Percentiles rank a stretch among this genome's conserved stretches.
phyloP scores from a whole-genome alignment of 2,329 filamentous ascomycete genomes.

The Colletotrichum horii region DNA sequence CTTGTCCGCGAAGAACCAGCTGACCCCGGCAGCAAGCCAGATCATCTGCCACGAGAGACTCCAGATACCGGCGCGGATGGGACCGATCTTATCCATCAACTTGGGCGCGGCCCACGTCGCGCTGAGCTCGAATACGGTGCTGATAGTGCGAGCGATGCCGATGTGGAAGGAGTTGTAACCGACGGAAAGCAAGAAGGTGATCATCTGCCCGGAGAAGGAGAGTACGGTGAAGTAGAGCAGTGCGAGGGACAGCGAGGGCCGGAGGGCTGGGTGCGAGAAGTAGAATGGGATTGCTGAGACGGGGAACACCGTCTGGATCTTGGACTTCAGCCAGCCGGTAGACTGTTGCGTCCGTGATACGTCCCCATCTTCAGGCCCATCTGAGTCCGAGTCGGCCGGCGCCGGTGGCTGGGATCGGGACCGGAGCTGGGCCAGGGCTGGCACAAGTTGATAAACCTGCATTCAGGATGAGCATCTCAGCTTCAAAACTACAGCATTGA shows the following conservation, averaged over 20 bases:
- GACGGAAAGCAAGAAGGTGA: conserved; percentile 64
- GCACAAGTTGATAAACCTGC: conserved; percentile 29
- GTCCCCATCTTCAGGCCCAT: not conserved
- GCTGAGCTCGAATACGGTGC: conserved; percentile 60
- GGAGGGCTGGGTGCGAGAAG: conserved; percentile 57
- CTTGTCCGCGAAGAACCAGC: conserved; percentile 40
- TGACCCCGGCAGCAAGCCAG: conserved; percentile 52
- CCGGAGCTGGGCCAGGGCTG: not conserved
- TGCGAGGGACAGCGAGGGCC: conserved; percentile 64
- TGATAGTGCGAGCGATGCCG: conserved; percentile 56
- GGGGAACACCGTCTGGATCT: not conserved
- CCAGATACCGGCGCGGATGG: conserved; percentile 73
- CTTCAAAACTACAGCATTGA: not conserved
- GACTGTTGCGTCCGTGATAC: not conserved
- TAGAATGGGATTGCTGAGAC: conserved; percentile 46
- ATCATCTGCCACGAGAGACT: conserved; percentile 71
- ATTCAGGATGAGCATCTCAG: not conserved
- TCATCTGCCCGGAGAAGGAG: conserved; percentile 66
- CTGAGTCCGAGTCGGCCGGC: not conserved
- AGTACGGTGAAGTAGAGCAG: conserved; percentile 68
- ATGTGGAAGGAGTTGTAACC: conserved; percentile 58
- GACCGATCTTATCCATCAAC: conserved; percentile 59
- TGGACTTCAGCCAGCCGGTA: not conserved
- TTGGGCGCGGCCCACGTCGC: conserved; percentile 66
- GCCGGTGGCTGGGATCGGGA: not conserved